phyloP scores from a whole-genome alignment of 1,284 basidiomycete genomes.

The Marasmius fiardii region DNA sequence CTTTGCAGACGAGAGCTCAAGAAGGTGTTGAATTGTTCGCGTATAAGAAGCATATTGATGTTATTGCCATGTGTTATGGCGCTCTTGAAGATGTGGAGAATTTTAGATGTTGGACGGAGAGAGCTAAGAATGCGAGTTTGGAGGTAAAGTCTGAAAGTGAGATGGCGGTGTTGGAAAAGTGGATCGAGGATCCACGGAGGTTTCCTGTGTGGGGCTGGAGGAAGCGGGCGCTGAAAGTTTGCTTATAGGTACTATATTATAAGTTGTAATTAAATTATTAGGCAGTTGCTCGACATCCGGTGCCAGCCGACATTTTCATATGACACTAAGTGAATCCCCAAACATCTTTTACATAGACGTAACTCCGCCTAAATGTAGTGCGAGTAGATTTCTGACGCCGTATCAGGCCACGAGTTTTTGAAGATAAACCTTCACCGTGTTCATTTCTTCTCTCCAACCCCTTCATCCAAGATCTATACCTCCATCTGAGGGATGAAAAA shows the following conservation, averaged over 20 bases:
- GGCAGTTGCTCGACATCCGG: too few relatives aligned
- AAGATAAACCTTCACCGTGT: too few relatives aligned
- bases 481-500: too few relatives aligned
- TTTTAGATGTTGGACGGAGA: conserved; percentile 30
- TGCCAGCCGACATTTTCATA: too few relatives aligned
- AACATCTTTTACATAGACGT: too few relatives aligned
- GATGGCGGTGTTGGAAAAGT: conserved; percentile 28
- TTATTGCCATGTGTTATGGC: conserved; percentile 39
- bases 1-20: conserved; percentile 22
- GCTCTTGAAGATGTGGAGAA: conserved; percentile 32
- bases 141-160: conserved; percentile 15
- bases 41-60: conserved; percentile 31
- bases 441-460: too few relatives aligned
- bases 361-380: too few relatives aligned
- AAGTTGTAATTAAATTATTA: too few relatives aligned
- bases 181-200: conserved; percentile 31
- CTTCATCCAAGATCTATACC: too few relatives aligned
- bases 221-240: neutral
- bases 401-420: too few relatives aligned
- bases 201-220: conserved; percentile 42
- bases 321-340: too few relatives aligned
- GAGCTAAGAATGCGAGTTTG: conserved; percentile 22
- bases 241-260: neutral
- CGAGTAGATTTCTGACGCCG: too few relatives aligned
- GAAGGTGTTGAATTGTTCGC: conserved; percentile 22